Evolutionary conservation across 805 yeast species (phyloP), one percentile per base, ranked within the genome.

Genomic region (Saturnispora sekii): DNA sequence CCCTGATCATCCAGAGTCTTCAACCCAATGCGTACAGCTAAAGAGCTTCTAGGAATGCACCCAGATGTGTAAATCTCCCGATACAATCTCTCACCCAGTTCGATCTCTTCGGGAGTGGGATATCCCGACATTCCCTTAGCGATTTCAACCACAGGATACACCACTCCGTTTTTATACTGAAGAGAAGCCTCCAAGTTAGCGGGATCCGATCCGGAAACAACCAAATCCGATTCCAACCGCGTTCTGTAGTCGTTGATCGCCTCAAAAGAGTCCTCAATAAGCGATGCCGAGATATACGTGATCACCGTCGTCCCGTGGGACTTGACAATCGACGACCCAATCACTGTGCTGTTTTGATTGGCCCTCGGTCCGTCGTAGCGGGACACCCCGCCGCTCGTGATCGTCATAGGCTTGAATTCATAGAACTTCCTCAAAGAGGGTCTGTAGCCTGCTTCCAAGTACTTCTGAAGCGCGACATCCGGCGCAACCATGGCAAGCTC

Each of bases 41-140:
- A 65, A 6, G 83, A 70, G 21, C 70, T 59, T 36, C 66, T 64
- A 2, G 73, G 63, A 15, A 83, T 60, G 17, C 83, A 49, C 28
- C 75, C 73, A 10, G 84, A 74, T 49, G 77, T 79, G 38, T 74
- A 61, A 5, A 86, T 58, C 5, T 74, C 65, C 51, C 84, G 84
- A 53, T 77, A 77, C 18, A 84, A 53, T 47, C 67, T 67, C 59
- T 85, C 94, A 1, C 85, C 75, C 16, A 82, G 56, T 29, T 74
- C 76, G 79, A 83, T 84, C 58, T 87, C 96, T 62, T 87, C 95
- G 53, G 80, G 84, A 1, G 89, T 77, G 28, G 95, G 95, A 1
- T 87, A 84, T 11, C 94, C 93, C 8, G 66, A 59, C 43, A 86
- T 69, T 29, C 95, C 95, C 44, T 88, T 67, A 46, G 79, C 75